Percentiles rank a stretch among this genome's conserved stretches.
These are phyloP conservation scores for Plasmodium billcollinsi DNA, from an alignment of 169 alveolate genomes.

Conservation along the genomic window DNA sequence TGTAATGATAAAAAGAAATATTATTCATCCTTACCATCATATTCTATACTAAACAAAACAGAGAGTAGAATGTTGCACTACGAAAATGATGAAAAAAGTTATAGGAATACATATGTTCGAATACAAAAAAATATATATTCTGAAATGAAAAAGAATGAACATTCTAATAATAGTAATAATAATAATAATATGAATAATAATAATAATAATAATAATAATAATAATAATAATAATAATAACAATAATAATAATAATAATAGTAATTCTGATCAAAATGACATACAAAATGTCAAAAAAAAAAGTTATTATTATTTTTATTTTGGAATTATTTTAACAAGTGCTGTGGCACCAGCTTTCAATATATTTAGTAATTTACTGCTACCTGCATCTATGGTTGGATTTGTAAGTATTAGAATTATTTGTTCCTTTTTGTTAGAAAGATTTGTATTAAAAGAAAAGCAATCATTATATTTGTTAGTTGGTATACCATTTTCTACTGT, in stretches of 20 bases:
- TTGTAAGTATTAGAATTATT: slow-evolving; percentile 38
- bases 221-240: neutral
- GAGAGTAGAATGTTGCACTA: too few relatives aligned
- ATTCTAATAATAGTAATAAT: neutral
- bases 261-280: neutral
- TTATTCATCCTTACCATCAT: too few relatives aligned
- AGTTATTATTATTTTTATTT: slow-evolving; percentile 28
- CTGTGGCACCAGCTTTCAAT: slow-evolving; percentile 32
- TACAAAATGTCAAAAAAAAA: neutral
- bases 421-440: slow-evolving; percentile 30
- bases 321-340: slow-evolving; percentile 40
- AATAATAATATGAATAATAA: neutral
- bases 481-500: slow-evolving; percentile 45
- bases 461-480: slow-evolving; percentile 19
- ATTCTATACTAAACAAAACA: too few relatives aligned
- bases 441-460: slow-evolving; percentile 25
- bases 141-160: neutral
- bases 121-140: too few relatives aligned
- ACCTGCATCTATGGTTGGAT: slow-evolving; percentile 58
- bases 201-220: too few relatives aligned
- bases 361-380: slow-evolving; percentile 19
- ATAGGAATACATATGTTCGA: too few relatives aligned
- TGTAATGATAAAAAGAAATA: too few relatives aligned
- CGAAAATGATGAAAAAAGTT: too few relatives aligned
- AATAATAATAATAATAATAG: too few relatives aligned